Evolutionary conservation across 2,329 filamentous ascomycete species (phyloP).

Genomic region (Venturia aucupariae): DNA sequence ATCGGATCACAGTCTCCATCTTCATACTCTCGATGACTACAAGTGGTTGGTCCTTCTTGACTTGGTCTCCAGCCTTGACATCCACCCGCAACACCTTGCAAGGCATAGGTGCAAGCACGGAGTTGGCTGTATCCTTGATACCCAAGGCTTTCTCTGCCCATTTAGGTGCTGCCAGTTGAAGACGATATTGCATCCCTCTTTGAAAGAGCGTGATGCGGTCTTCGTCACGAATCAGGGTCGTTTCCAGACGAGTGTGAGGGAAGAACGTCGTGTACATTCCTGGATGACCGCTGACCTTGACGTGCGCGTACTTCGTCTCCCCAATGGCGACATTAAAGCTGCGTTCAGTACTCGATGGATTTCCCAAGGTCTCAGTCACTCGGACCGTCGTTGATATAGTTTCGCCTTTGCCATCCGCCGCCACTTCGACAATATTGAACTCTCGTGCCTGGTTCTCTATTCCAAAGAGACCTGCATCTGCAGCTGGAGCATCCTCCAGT

Average conservation of each 20-base stretch:
- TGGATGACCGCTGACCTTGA: constrained; percentile 38
- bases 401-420: constrained; percentile 34
- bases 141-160: constrained; percentile 89
- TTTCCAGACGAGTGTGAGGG: constrained; percentile 67
- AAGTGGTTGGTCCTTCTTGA: constrained; percentile 76
- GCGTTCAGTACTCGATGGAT: constrained; percentile 37
- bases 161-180: constrained; percentile 49
- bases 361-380: constrained; percentile 34
- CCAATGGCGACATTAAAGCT: constrained; percentile 43
- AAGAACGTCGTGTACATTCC: constrained; percentile 53
- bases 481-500: constrained; percentile 30
- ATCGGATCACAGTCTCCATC: constrained; percentile 48
- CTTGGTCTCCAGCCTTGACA: constrained; percentile 69
- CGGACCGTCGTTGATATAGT: constrained; percentile 35
- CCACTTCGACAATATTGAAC: constrained; percentile 44
- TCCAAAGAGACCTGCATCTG: neutral
- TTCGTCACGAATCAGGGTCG: constrained; percentile 60
- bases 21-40: constrained; percentile 58
- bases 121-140: constrained; percentile 68
- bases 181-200: constrained; percentile 48
- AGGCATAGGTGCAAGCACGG: constrained; percentile 88
- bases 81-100: constrained; percentile 92
- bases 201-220: constrained; percentile 70
- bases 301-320: constrained; percentile 28
- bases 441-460: constrained; percentile 51